Base-by-base conservation (phyloP, 176 grass and related monocot species). In the Oryza glumipatula region DNA sequence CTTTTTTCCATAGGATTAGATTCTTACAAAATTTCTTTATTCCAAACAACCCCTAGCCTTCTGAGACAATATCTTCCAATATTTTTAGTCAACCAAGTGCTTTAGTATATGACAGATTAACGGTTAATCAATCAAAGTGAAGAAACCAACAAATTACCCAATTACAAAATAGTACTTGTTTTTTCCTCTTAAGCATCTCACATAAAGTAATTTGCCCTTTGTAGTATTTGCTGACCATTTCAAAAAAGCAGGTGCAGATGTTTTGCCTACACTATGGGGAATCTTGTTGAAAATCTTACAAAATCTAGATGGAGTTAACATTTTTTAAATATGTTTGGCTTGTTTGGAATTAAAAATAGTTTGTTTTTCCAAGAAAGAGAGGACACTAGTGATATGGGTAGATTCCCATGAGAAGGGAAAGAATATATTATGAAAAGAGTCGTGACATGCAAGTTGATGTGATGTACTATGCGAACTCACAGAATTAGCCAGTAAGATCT, bases 391-490 rank as follows among this genome's bases (percentile, higher is more conserved):
- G 30, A 17, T 22, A 36, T 16, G 30, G 2, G 32, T 68, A 36
- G 32, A 36, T 16, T 58, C 52, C 17, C 17, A 58, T 21, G 66
- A 58, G 70, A 56, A 38, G 2, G 46, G 13, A 43, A 86, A 80
- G 17, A 44, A 76, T 77, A 65, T 67, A 69, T 12, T 61, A 68
- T 60, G 14, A 68, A 78, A 36, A 54, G 13, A 73, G 67, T 58
- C 22, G 17, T 79, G 7, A 46, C 7, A 46, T 48, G 64, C 43
- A 9, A 30, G 39, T 63, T 76, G 19, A 36, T 17, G 36, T 64
- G 11, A 21, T 48, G 58, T 32, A 32, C 30, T 32, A 32, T 32
- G 30, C 30, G 2, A 32, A 32, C 30, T 32, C 30, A 32, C 30
- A 32, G 2, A 32, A 32, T 32, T 32, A 32, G 30, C 30, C 5